Evolutionary conservation across 1,139 yeast species (phyloP), one percentile per base, ranked within the genome.

Genomic region (Saccharomyces hybrid): DNA sequence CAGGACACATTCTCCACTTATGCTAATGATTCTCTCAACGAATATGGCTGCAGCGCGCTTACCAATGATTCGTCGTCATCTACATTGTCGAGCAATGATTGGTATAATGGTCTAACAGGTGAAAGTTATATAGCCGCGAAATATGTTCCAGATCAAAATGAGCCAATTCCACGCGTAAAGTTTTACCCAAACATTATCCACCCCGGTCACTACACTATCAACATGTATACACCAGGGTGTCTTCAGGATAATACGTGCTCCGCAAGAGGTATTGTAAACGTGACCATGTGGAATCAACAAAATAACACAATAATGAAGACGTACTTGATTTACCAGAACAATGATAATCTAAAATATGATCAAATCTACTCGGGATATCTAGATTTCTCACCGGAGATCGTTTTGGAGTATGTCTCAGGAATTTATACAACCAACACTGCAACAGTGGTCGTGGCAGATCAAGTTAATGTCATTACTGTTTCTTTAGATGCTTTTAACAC

Each of bases 211-310:
- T 93, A 89, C 68, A 76, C 89, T 0, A 75, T 93, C 34, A 74
- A 82, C 53, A 64, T 91, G 55, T 83, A 80, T 61, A 93, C 99
- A 0, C 97, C 97, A 0, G 98, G 99, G 0, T 93, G 99, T 71
- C 57, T 72, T 2, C 70, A 65, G 8, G 96, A 88, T 66, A 72
- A 75, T 48, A 79, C 95, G 0, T 93, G 99, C 71, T 63, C 68
- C 27, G 60, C 73, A 25, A 79, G 99, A 67, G 90, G 95, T 5
- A 80, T 82, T 31, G 93, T 88, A 5, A 87, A 88, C 62, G 96
- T 85, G 0, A 78, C 95, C 0, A 75, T 91, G 2, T 74, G 74
- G 49, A 76, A 79, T 46, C 63, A 64, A 4, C 66, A 68, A 4
- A 64, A 69, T 8, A 78, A 77, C 20, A 72, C 79, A 0, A 60